These are phyloP conservation scores for Cladosporium sp. DNA, from an alignment of 2,329 filamentous ascomycete species.

Conservation along the genomic window DNA sequence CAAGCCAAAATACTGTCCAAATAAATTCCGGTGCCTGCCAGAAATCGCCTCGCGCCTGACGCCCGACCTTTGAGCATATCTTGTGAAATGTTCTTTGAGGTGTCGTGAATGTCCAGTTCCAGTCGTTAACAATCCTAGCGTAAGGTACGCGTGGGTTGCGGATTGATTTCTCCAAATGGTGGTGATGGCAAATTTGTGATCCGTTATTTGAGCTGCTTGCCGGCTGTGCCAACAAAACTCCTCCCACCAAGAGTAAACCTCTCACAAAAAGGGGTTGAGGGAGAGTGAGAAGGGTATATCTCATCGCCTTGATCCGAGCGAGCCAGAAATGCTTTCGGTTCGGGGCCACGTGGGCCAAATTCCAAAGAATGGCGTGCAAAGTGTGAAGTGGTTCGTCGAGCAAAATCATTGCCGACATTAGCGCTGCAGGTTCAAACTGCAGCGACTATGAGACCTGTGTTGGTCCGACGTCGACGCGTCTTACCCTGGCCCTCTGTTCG, in stretches of 20 bases:
- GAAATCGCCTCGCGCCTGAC: background rate
- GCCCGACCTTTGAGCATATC: background rate
- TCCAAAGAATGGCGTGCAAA: background rate
- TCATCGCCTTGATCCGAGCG: background rate
- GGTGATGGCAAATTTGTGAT: background rate
- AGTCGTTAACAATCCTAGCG: background rate
- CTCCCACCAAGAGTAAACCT: background rate
- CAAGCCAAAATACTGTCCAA: background rate
- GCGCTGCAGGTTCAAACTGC: background rate
- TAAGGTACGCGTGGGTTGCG: background rate
- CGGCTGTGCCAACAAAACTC: background rate
- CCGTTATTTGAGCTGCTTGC: background rate
- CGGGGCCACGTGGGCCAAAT: background rate
- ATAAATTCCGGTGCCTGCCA: background rate
- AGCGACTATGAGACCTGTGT: conserved; percentile 7
- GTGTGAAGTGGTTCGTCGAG: background rate
- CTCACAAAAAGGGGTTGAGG: background rate
- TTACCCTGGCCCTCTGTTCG: conserved; percentile 80
- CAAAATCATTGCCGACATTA: background rate
- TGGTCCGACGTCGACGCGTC: conserved; percentile 69
- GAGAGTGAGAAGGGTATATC: background rate
- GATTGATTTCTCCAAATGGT: background rate
- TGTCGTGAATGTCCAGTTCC: background rate
- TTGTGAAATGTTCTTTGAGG: background rate
- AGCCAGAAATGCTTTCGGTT: background rate